A percentile compares a stretch with the other conserved stretches of the same genome.
These are phyloP conservation scores for Corylus americana DNA, from an alignment of 306 rosid genomes.

Conservation along the genomic window DNA sequence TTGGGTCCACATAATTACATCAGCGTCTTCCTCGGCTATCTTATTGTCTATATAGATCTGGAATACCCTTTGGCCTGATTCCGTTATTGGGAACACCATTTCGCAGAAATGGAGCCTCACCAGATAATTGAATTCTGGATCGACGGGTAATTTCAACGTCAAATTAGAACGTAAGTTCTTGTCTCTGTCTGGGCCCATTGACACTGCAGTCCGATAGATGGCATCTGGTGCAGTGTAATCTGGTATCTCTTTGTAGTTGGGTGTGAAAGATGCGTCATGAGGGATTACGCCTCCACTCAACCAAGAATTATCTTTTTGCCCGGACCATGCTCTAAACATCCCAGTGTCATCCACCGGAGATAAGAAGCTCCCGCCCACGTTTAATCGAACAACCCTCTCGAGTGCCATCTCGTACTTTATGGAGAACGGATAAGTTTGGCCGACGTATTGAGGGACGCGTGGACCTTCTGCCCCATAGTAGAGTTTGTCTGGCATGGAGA, in stretches of 20 bases:
- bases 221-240: constrained; percentile 30
- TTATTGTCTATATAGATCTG: background rate
- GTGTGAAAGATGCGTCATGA: too few relatives aligned
- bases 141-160: constrained; percentile 39
- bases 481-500: constrained; percentile 42
- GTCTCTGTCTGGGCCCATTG: background rate
- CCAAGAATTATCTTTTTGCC: background rate
- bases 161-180: constrained; percentile 26
- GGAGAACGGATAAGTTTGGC: background rate
- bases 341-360: constrained; percentile 28
- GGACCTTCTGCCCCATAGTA: background rate
- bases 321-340: constrained; percentile 40
- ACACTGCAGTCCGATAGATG: constrained; percentile 20
- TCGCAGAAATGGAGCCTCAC: constrained; percentile 41
- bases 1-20: background rate
- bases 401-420: constrained; percentile 25
- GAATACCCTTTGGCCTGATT: background rate
- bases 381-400: constrained; percentile 39
- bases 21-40: background rate
- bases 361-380: constrained; percentile 39
- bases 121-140: constrained; percentile 45
- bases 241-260: background rate
- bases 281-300: background rate
- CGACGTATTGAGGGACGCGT: background rate
- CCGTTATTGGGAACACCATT: fast-evolving